Conservation (phyloP, 2,329 filamentous ascomycete genomes). For the Penicillium sp. region DNA sequence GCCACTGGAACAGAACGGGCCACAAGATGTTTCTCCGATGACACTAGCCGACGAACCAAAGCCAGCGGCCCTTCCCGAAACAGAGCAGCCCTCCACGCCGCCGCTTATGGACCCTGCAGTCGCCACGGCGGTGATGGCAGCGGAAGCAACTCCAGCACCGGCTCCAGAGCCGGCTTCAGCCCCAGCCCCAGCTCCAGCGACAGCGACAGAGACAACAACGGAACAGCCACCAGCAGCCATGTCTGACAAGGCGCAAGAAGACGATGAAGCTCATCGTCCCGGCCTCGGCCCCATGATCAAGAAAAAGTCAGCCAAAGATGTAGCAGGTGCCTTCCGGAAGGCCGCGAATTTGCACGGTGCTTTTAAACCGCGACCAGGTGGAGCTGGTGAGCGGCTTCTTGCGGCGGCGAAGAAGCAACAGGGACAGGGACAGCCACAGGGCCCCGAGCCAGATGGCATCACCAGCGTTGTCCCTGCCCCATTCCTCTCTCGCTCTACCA, state of each 20-base stretch:
- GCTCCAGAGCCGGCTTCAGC: conserved; percentile 15
- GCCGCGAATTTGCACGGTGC: conserved; percentile 71
- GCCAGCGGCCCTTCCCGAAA: conserved; percentile 21
- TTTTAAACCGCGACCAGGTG: conserved; percentile 88
- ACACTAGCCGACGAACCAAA: conserved; percentile 28
- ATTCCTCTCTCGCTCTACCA: conserved; percentile 45
- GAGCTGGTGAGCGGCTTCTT: conserved; percentile 78
- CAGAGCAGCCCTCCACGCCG: conserved; percentile 18
- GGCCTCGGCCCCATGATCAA: conserved; percentile 91
- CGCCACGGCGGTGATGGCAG: conserved; percentile 19
- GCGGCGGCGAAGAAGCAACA: conserved; percentile 59
- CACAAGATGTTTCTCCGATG: conserved; percentile 15
- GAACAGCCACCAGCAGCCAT: conserved; percentile 17
- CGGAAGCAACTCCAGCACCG: conserved; percentile 12
- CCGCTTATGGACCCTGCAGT: conserved; percentile 16
- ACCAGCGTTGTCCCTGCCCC: conserved; percentile 86
- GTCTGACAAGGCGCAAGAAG: conserved; percentile 44
- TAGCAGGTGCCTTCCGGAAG: conserved; percentile 78
- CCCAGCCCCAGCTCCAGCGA: conserved; percentile 16
- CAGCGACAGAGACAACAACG: conserved; percentile 9
- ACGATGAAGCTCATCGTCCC: conserved; percentile 64
- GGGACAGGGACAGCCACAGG: conserved; percentile 42
- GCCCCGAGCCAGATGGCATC: conserved; percentile 82
- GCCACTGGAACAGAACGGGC: conserved; percentile 14
- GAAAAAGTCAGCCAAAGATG: conserved; percentile 71